Evolutionary conservation across 441 rosid species (phyloP).

Genomic region (Hypseocharis bilobata): DNA sequence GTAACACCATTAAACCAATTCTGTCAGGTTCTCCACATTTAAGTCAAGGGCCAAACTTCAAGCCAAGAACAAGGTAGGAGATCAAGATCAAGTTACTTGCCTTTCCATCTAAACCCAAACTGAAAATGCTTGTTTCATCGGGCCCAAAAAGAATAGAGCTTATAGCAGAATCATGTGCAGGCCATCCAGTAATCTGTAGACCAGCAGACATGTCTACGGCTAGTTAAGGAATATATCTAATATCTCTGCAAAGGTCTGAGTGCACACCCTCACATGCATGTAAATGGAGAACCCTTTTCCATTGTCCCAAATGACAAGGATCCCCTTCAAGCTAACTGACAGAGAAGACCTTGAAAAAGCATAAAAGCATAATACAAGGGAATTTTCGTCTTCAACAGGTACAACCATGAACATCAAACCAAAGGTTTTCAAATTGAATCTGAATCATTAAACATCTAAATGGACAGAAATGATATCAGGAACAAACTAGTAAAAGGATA

Average conservation of each 20-base stretch:
- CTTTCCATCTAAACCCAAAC: constrained; percentile 64
- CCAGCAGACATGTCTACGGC: constrained; percentile 59
- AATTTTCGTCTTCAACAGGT: background rate
- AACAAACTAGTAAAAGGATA: constrained; percentile 38
- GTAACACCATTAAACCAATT: constrained; percentile 15
- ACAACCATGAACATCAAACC: background rate
- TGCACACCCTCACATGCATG: background rate
- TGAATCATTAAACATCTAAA: background rate
- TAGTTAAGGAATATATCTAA: constrained; percentile 40
- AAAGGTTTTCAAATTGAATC: background rate
- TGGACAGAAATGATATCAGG: background rate
- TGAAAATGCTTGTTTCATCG: constrained; percentile 62
- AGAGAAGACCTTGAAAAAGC: constrained; percentile 4
- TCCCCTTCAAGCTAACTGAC: background rate
- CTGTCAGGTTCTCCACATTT: constrained; percentile 16
- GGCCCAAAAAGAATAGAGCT: constrained; percentile 62
- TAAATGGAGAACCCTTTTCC: background rate
- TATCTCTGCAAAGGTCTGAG: too few relatives aligned
- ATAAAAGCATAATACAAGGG: background rate
- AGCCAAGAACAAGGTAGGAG: background rate
- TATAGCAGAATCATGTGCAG: constrained; percentile 64
- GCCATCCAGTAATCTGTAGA: constrained; percentile 69
- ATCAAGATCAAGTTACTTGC: constrained; percentile 21
- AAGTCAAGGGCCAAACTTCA: background rate
- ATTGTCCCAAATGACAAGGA: background rate